Conservation (phyloP, 257 asterid species). For the Lantana camara region DNA sequence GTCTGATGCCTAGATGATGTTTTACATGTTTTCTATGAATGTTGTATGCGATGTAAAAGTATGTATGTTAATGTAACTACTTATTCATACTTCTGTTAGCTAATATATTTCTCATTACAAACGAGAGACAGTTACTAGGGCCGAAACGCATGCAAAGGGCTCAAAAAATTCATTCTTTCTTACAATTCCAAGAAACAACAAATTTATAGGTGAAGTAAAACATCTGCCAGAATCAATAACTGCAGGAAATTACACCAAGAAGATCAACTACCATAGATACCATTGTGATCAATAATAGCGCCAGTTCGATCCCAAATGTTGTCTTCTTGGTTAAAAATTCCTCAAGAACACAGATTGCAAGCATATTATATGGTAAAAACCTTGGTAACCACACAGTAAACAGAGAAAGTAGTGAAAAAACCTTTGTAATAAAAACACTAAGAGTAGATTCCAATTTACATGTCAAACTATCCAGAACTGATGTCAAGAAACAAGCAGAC, state of each 20-base stretch:
- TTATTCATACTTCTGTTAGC: background rate
- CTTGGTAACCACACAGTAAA: background rate
- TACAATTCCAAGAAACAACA: background rate
- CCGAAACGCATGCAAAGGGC: background rate
- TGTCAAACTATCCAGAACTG: constrained; percentile 49
- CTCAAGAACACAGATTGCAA: no score
- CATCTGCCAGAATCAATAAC: background rate
- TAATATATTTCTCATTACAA: background rate
- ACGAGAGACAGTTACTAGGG: no score
- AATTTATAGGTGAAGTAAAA: background rate
- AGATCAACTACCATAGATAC: background rate
- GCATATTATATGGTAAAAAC: no score
- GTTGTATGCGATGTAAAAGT: background rate
- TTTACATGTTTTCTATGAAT: background rate
- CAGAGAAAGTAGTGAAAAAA: no score
- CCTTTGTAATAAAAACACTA: constrained; percentile 1
- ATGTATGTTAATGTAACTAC: background rate
- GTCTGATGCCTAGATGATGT: constrained; percentile 35
- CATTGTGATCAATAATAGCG: background rate
- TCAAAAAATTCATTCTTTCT: background rate
- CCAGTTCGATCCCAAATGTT: background rate
- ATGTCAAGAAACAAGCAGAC: constrained; percentile 37
- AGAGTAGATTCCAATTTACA: constrained; percentile 41
- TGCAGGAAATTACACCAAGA: background rate
- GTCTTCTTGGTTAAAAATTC: background rate